Evolutionary conservation across 2,329 filamentous ascomycete genomes (phyloP).

Genomic region (Xylariaceae sp.): DNA sequence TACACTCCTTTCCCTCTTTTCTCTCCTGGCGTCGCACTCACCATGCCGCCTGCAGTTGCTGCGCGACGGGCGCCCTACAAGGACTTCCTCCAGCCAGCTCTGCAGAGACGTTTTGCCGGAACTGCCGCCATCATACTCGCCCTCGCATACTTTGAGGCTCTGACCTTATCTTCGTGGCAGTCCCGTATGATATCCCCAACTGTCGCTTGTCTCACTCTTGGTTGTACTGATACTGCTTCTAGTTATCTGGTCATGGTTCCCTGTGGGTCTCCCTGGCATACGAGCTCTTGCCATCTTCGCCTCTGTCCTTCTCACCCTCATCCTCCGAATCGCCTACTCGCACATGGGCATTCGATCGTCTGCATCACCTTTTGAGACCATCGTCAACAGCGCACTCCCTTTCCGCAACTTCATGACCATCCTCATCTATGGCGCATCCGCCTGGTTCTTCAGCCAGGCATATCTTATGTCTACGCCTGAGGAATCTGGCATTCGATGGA

Average conservation of each 20-base stretch:
- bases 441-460: conserved; percentile 74
- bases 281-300: conserved; percentile 74
- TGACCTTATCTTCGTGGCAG: conserved; percentile 67
- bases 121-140: conserved; percentile 68
- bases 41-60: conserved; percentile 48
- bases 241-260: conserved; percentile 88
- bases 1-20: conserved; percentile 1
- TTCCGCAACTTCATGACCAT: conserved; percentile 66
- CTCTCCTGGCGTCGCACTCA: conserved; percentile 29
- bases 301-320: conserved; percentile 72
- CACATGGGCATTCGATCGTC: conserved; percentile 73
- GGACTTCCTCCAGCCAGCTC: conserved; percentile 84
- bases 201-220: background rate
- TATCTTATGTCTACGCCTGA: conserved; percentile 71
- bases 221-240: conserved; percentile 8
- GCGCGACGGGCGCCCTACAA: conserved; percentile 67
- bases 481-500: conserved; percentile 64
- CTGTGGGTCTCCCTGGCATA: conserved; percentile 70
- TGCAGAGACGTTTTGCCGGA: conserved; percentile 82
- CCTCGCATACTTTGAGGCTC: conserved; percentile 70
- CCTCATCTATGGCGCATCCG: conserved; percentile 74
- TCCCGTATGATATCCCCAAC: conserved; percentile 54
- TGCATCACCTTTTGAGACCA: conserved; percentile 63
- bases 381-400: conserved; percentile 56
- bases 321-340: conserved; percentile 82